Percentiles rank a stretch among this genome's conserved stretches.
These are phyloP conservation scores for Aspergillus homomorphus DNA, from an alignment of 495 filamentous ascomycete genomes.

Conservation along the genomic window DNA sequence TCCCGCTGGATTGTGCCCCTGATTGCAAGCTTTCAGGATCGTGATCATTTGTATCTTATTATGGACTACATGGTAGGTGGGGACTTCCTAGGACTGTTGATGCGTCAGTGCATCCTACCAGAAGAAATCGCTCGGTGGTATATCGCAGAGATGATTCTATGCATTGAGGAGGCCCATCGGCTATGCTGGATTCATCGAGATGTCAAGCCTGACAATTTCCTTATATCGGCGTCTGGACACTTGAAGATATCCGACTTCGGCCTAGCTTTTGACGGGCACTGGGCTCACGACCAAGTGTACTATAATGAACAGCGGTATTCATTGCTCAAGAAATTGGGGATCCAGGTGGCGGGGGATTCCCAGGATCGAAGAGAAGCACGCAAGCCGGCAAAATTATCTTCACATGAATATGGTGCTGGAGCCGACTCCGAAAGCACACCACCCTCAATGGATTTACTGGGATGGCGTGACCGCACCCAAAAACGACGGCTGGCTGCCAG, in stretches of 20 bases:
- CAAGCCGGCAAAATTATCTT: constrained; percentile 29
- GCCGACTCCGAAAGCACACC: constrained; percentile 16
- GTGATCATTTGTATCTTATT: constrained; percentile 77
- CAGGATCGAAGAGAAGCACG: constrained; percentile 57
- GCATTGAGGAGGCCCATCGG: constrained; percentile 87
- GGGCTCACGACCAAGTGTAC: constrained; percentile 84
- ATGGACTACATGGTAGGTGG: constrained; percentile 98
- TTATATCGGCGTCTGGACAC: constrained; percentile 83
- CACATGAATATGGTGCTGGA: constrained; percentile 5
- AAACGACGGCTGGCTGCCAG: constrained; percentile 73
- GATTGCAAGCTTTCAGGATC: constrained; percentile 85
- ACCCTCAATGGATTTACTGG: constrained; percentile 49
- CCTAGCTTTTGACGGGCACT: constrained; percentile 89
- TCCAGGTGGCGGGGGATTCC: constrained; percentile 70
- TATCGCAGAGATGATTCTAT: constrained; percentile 90
- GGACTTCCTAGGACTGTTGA: constrained; percentile 82
- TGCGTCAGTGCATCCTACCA: constrained; percentile 74
- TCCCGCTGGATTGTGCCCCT: constrained; percentile 87
- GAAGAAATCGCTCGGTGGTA: constrained; percentile 82
- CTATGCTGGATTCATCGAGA: constrained; percentile 90
- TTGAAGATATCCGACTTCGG: constrained; percentile 96
- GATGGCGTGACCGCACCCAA: constrained; percentile 74
- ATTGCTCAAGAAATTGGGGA: constrained; percentile 69
- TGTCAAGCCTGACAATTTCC: constrained; percentile 95
- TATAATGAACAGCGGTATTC: constrained; percentile 78